phyloP scores from a whole-genome alignment of 2,329 filamentous ascomycete genomes.

The Alternaria longipes region DNA sequence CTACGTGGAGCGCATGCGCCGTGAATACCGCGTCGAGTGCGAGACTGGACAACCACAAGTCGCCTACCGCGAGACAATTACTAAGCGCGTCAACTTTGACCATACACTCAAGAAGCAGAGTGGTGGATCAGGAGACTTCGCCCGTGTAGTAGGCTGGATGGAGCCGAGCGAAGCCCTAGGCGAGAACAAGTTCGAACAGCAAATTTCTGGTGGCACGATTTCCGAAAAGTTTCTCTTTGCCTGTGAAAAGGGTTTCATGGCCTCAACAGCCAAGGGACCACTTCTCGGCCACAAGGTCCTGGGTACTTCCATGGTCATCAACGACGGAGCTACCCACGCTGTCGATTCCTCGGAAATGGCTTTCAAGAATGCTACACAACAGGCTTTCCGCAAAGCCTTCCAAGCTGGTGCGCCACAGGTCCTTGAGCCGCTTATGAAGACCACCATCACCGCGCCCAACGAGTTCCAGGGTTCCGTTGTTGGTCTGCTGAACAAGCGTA shows the following conservation, averaged over 20 bases:
- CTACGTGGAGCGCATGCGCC: conserved; percentile 94
- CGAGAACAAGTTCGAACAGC: conserved; percentile 84
- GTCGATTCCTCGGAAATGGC: conserved; percentile 97
- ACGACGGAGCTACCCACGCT: conserved; percentile 95
- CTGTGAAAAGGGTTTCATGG: conserved; percentile 92
- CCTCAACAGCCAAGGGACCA: conserved; percentile 84
- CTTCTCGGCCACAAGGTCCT: conserved; percentile 93
- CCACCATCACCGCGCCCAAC: conserved; percentile 90
- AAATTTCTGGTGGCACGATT: conserved; percentile 88
- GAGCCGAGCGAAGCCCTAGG: conserved; percentile 80
- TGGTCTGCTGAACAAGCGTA: conserved; percentile 94
- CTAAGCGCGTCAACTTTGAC: conserved; percentile 82
- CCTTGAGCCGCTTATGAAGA: conserved; percentile 98
- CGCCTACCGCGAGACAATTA: conserved; percentile 94
- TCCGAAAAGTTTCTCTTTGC: conserved; percentile 95
- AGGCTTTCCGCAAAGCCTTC: conserved; percentile 97
- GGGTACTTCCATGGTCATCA: conserved; percentile 88
- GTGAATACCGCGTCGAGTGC: conserved; percentile 97
- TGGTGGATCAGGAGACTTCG: conserved; percentile 94
- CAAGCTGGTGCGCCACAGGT: conserved; percentile 80
- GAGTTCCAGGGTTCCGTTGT: conserved; percentile 98
- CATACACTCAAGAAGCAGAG: conserved; percentile 95
- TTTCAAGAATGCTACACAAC: conserved; percentile 92
- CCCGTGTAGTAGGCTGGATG: conserved; percentile 89
- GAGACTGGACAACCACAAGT: conserved; percentile 96